These are phyloP conservation scores for Allomyces macrogynus DNA, from an alignment of 192 early-diverging fungal genomes.

Conservation along the genomic window DNA sequence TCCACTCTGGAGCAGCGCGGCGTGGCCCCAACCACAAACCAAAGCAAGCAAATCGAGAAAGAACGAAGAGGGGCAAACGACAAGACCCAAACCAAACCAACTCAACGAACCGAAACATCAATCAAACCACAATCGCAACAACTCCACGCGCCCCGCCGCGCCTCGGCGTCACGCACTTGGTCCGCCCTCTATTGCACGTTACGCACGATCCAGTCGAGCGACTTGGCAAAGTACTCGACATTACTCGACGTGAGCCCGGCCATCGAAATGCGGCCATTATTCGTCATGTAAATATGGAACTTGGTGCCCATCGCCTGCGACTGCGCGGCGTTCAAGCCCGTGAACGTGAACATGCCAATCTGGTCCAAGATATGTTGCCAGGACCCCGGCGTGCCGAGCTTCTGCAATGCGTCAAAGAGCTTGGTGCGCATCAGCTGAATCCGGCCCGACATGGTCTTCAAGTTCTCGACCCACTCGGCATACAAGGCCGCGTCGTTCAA, in stretches of 20 bases:
- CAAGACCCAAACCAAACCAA: too few species aligned
- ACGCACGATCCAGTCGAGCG: slow-evolving; percentile 79
- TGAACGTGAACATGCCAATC: slow-evolving; percentile 98
- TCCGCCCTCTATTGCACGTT: slow-evolving; percentile 17
- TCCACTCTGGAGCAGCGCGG: too few species aligned
- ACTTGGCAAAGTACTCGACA: slow-evolving; percentile 68
- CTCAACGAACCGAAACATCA: too few species aligned
- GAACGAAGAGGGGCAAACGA: too few species aligned
- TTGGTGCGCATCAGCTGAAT: slow-evolving; percentile 73
- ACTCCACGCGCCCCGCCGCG: too few species aligned
- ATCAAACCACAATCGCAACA: too few species aligned
- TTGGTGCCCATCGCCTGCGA: slow-evolving; percentile 58
- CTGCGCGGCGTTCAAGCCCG: slow-evolving; percentile 59
- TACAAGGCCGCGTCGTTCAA: slow-evolving; percentile 63
- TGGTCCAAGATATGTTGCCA: slow-evolving; percentile 93
- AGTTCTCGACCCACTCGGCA: slow-evolving; percentile 59
- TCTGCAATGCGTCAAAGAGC: slow-evolving; percentile 38
- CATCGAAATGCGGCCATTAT: slow-evolving; percentile 88
- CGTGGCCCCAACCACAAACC: too few species aligned
- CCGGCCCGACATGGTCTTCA: slow-evolving; percentile 66
- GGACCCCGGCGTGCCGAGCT: slow-evolving; percentile 66
- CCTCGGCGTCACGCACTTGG: too few species aligned
- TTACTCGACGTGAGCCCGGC: slow-evolving; percentile 79
- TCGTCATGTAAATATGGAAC: slow-evolving; percentile 84
- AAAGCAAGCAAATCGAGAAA: too few species aligned